Conservation (phyloP, 352 stramenopile genomes). For the Phytophthora sojae region DNA sequence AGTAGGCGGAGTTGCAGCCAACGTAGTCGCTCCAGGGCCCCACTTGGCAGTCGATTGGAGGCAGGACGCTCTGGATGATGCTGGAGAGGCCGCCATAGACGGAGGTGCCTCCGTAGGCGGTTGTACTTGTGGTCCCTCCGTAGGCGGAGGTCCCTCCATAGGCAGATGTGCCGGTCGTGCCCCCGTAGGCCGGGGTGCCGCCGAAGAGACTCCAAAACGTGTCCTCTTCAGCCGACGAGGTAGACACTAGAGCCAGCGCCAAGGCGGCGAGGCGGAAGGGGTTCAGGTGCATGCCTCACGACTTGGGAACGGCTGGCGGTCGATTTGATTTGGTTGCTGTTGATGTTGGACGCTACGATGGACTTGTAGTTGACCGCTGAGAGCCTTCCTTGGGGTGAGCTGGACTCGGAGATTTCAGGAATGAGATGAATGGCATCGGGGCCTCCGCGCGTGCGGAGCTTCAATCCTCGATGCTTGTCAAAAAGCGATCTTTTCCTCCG, state of each 20-base stretch:
- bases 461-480: slow-evolving; percentile 7
- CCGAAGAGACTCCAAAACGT: slow-evolving; percentile 3
- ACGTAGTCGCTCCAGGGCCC: slow-evolving; percentile 47
- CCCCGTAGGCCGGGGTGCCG: background rate
- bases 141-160: background rate
- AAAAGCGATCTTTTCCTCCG: slow-evolving; percentile 16
- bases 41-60: slow-evolving; percentile 22
- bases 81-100: background rate
- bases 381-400: slow-evolving; percentile 6
- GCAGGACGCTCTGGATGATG: slow-evolving; percentile 1
- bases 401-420: slow-evolving; percentile 20
- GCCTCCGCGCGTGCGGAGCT: background rate
- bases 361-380: slow-evolving; percentile 6
- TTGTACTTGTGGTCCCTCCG: background rate
- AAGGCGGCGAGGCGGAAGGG: slow-evolving; percentile 9
- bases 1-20: slow-evolving; percentile 36
- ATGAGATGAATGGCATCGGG: slow-evolving; percentile 8
- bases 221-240: slow-evolving; percentile 19
- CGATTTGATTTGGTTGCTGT: slow-evolving; percentile 7
- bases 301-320: background rate
- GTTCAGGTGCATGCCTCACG: slow-evolving; percentile 13
- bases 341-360: slow-evolving; percentile 18
- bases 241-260: slow-evolving; percentile 15
- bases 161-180: background rate
- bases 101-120: background rate